A percentile compares a stretch with the other conserved stretches of the same genome.
Conservation (phyloP, 306 rosid genomes). For the Vicia faba region DNA sequence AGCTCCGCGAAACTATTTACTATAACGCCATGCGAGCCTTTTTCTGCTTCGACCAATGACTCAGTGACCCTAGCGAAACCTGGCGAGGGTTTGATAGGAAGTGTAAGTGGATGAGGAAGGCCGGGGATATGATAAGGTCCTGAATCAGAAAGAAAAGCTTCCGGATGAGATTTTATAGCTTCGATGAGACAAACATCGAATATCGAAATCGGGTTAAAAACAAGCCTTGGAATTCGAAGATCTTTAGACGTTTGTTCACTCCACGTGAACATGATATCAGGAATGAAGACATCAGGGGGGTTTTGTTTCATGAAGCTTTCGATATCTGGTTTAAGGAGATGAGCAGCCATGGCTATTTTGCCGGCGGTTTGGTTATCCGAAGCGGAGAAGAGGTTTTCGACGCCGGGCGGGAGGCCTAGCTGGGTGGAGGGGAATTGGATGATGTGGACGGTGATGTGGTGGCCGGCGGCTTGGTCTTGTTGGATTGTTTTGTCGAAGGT, state of each 20-base stretch:
- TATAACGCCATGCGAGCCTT: slow-evolving; percentile 34
- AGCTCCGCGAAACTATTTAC: slow-evolving; percentile 42
- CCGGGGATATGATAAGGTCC: slow-evolving; percentile 33
- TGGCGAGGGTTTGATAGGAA: slow-evolving; percentile 15
- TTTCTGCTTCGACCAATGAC: slow-evolving; percentile 14
- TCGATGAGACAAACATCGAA: slow-evolving; percentile 37
- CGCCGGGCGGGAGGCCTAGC: slow-evolving; percentile 33
- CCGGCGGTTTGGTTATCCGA: slow-evolving; percentile 7
- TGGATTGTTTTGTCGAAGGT: slow-evolving; percentile 33
- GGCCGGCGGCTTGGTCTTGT: background rate
- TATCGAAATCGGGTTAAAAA: slow-evolving; percentile 36
- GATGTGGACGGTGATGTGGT: slow-evolving; percentile 15
- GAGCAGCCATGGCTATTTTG: slow-evolving; percentile 33
- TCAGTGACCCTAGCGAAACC: background rate
- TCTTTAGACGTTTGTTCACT: background rate
- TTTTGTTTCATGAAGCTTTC: background rate
- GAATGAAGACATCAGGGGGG: slow-evolving; percentile 37
- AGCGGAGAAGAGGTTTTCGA: slow-evolving; percentile 34
- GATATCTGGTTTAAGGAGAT: background rate
- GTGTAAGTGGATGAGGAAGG: slow-evolving; percentile 39
- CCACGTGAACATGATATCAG: slow-evolving; percentile 44
- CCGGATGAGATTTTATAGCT: slow-evolving; percentile 19
- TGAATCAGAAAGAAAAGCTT: slow-evolving; percentile 1
- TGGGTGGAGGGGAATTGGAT: slow-evolving; percentile 24
- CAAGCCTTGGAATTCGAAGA: slow-evolving; percentile 31